Evolutionary conservation across 495 filamentous ascomycete species (phyloP).

Genomic region (Glonium stellatum): DNA sequence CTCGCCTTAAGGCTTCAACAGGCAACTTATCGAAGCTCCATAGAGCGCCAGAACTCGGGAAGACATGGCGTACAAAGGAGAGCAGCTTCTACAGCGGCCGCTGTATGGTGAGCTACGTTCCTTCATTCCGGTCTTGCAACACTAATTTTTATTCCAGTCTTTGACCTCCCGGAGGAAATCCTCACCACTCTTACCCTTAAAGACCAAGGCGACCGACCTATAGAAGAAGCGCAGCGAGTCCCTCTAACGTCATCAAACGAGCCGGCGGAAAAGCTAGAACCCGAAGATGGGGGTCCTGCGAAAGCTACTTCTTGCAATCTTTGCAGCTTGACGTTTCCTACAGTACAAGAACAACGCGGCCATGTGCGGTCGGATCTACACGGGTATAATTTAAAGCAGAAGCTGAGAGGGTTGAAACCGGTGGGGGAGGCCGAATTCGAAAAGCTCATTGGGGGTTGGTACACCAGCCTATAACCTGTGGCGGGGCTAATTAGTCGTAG

Average conservation of each 20-base stretch:
- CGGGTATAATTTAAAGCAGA: slow-evolving; percentile 88
- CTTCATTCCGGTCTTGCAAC: not conserved
- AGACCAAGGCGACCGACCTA: slow-evolving; percentile 14
- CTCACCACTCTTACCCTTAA: slow-evolving; percentile 54
- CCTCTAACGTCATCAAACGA: slow-evolving; percentile 24
- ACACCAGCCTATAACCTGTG: not conserved
- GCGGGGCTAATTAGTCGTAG: slow-evolving; percentile 21
- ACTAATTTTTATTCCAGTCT: slow-evolving; percentile 49
- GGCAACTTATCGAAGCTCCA: too few relatives aligned
- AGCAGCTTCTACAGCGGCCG: slow-evolving; percentile 55
- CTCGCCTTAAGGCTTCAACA: too few relatives aligned
- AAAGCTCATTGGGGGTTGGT: slow-evolving; percentile 57
- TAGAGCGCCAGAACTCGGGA: not conserved
- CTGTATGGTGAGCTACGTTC: slow-evolving; percentile 50
- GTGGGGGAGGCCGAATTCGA: slow-evolving; percentile 77
- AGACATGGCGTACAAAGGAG: slow-evolving; percentile 34
- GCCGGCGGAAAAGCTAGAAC: slow-evolving; percentile 24
- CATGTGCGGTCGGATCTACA: slow-evolving; percentile 92
- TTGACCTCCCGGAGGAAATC: slow-evolving; percentile 75
- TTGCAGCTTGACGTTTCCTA: slow-evolving; percentile 62
- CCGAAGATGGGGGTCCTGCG: slow-evolving; percentile 43
- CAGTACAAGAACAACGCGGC: slow-evolving; percentile 71
- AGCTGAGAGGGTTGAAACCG: slow-evolving; percentile 58
- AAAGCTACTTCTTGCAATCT: slow-evolving; percentile 74
- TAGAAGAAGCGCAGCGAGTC: slow-evolving; percentile 5